These are phyloP conservation scores for Dentiscutata heterogama DNA, from an alignment of 371 early-diverging fungal species.

Conservation along the genomic window DNA sequence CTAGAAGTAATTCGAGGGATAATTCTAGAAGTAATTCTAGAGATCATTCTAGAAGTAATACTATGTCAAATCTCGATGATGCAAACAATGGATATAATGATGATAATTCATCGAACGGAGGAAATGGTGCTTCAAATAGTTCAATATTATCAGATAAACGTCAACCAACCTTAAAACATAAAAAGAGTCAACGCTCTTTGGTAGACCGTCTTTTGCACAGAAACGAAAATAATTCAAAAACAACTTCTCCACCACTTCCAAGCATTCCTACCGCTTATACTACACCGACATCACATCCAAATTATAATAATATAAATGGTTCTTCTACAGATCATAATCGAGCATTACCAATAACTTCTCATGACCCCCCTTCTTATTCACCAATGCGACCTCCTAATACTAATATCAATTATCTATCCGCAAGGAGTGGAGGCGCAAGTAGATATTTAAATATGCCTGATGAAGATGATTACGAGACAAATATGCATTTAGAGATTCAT, in stretches of 20 bases:
- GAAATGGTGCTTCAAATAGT: not conserved
- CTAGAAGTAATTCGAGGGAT: not conserved
- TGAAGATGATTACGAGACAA: constrained; percentile 5
- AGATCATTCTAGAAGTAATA: constrained; percentile 3
- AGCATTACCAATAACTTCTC: not conserved
- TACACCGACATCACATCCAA: not conserved
- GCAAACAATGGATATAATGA: not conserved
- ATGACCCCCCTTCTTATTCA: not conserved
- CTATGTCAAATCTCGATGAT: not conserved
- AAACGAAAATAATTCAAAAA: constrained; percentile 7
- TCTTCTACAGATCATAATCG: not conserved
- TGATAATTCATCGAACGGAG: not conserved
- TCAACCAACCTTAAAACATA: constrained; percentile 17
- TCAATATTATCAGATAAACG: not conserved
- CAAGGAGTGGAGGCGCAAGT: constrained; percentile 4
- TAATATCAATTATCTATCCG: not conserved
- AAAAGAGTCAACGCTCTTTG: constrained; percentile 37
- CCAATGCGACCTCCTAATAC: not conserved
- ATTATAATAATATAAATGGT: not conserved
- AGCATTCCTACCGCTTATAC: not conserved
- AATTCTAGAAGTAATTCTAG: not conserved
- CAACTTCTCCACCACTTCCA: constrained; percentile 3
- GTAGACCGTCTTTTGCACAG: constrained; percentile 30
- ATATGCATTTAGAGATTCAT: not conserved
- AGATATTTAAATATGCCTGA: constrained; percentile 41